phyloP scores from a whole-genome alignment of 352 stramenopile genomes.

The Globisporangium nagaii region DNA sequence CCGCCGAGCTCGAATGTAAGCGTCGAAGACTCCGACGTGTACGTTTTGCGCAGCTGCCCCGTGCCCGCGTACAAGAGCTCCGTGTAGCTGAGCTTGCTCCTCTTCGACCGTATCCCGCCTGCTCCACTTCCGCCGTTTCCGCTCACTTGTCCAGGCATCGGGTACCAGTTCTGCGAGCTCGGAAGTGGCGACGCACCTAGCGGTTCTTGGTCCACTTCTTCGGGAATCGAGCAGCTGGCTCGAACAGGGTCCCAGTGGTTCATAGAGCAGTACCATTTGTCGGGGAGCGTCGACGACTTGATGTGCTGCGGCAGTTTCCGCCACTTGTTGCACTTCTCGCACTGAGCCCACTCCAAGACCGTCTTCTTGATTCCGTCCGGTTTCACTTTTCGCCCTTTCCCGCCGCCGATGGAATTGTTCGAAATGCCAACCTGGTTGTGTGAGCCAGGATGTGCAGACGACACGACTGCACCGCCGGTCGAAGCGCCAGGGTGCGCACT shows the following conservation, averaged over 20 bases:
- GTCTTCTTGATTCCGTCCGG: slow-evolving; percentile 53
- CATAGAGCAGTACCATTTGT: slow-evolving; percentile 96
- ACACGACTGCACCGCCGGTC: not conserved
- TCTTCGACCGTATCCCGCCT: slow-evolving; percentile 26
- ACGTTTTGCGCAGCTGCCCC: slow-evolving; percentile 76
- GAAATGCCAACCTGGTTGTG: not conserved
- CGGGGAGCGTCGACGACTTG: slow-evolving; percentile 88
- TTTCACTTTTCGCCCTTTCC: slow-evolving; percentile 12
- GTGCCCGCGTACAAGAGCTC: slow-evolving; percentile 78
- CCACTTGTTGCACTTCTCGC: slow-evolving; percentile 96
- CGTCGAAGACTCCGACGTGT: slow-evolving; percentile 73
- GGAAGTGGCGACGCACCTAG: slow-evolving; percentile 37
- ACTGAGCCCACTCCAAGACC: slow-evolving; percentile 94
- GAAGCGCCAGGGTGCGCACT: not conserved
- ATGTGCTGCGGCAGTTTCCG: slow-evolving; percentile 90
- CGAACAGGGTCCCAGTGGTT: slow-evolving; percentile 91
- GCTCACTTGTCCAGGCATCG: slow-evolving; percentile 39
- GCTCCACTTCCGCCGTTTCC: slow-evolving; percentile 1
- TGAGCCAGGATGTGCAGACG: not conserved
- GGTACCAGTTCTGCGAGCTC: slow-evolving; percentile 56
- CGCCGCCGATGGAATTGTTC: slow-evolving; percentile 7
- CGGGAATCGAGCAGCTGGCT: slow-evolving; percentile 60
- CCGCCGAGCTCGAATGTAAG: slow-evolving; percentile 75
- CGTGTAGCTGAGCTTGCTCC: slow-evolving; percentile 78
- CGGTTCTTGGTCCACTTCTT: slow-evolving; percentile 77